Percentiles rank a stretch among this genome's conserved stretches.
Evolutionary conservation across 441 rosid genomes (phyloP).

Genomic region (Populus hybrid): DNA sequence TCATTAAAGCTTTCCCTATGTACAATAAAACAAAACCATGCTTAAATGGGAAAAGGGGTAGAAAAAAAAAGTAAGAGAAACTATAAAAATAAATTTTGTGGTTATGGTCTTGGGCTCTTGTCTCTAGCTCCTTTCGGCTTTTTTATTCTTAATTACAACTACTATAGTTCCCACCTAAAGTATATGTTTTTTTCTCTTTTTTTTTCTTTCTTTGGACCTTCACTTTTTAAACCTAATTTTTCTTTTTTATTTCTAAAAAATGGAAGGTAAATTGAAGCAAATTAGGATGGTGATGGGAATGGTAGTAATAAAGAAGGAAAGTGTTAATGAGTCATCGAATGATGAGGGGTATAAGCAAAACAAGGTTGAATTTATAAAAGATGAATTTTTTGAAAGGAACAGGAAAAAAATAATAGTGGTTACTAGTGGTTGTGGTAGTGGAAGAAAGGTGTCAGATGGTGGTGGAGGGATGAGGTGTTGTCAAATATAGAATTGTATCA

Average conservation of each 20-base stretch:
- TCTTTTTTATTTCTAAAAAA: no score
- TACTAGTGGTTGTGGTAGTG: slow-evolving; percentile 9
- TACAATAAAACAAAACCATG: slow-evolving; percentile 1
- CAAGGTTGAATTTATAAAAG: slow-evolving; percentile 10
- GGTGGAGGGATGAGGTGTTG: slow-evolving; percentile 35
- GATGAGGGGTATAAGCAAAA: slow-evolving; percentile 14
- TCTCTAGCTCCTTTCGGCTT: slow-evolving; percentile 6
- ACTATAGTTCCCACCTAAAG: neutral
- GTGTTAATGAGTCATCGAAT: slow-evolving; percentile 17
- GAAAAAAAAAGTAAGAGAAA: no score
- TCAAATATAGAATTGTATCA: slow-evolving; percentile 49
- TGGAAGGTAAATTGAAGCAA: slow-evolving; percentile 28
- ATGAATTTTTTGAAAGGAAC: slow-evolving; percentile 1
- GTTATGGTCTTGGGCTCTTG: slow-evolving; percentile 13
- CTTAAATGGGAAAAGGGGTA: neutral
- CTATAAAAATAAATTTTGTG: slow-evolving; percentile 14
- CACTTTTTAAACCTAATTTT: neutral
- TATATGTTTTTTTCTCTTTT: neutral
- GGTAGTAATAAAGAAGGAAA: slow-evolving; percentile 26
- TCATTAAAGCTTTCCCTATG: neutral
- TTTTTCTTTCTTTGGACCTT: neutral
- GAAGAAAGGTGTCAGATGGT: slow-evolving; percentile 3
- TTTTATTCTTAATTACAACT: neutral
- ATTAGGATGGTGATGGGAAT: slow-evolving; percentile 18
- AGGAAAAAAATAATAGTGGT: slow-evolving; percentile 20